Conservation (phyloP, 1,284 basidiomycete genomes). For the Gomphus sp. region DNA sequence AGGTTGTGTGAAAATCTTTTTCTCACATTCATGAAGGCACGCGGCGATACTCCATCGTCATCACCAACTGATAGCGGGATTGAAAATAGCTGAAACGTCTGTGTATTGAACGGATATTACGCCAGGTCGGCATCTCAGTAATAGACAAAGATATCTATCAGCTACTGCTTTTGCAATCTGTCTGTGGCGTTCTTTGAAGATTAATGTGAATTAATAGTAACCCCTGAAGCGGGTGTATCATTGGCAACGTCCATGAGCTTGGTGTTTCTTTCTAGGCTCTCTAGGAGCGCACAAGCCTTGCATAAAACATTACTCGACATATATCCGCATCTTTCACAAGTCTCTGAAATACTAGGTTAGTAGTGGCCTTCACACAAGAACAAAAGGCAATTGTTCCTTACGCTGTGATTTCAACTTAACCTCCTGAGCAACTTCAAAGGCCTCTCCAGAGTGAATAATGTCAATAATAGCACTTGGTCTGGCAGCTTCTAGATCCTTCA, state of each 20-base stretch:
- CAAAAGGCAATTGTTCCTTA: constrained; percentile 27
- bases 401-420: constrained; percentile 77
- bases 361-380: background rate
- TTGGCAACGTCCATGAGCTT: constrained; percentile 44
- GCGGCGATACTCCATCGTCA: background rate
- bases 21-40: constrained; percentile 6
- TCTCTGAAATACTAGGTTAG: constrained; percentile 43
- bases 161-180: background rate
- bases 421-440: constrained; percentile 72
- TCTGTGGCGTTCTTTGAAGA: constrained; percentile 27
- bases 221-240: constrained; percentile 11
- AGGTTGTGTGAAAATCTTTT: constrained; percentile 17
- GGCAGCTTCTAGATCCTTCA: constrained; percentile 93
- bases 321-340: constrained; percentile 82
- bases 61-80: background rate
- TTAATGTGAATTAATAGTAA: background rate
- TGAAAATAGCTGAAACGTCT: background rate
- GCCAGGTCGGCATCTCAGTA: too few relatives aligned
- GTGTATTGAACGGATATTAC: background rate
- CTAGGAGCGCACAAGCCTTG: constrained; percentile 86
- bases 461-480: constrained; percentile 94
- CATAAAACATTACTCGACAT: constrained; percentile 90
- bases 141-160: background rate
- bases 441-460: constrained; percentile 94
- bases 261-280: constrained; percentile 84